Evolutionary conservation across 768 basidiomycete species (phyloP).

Genomic region (Leccinum rimulosum): DNA sequence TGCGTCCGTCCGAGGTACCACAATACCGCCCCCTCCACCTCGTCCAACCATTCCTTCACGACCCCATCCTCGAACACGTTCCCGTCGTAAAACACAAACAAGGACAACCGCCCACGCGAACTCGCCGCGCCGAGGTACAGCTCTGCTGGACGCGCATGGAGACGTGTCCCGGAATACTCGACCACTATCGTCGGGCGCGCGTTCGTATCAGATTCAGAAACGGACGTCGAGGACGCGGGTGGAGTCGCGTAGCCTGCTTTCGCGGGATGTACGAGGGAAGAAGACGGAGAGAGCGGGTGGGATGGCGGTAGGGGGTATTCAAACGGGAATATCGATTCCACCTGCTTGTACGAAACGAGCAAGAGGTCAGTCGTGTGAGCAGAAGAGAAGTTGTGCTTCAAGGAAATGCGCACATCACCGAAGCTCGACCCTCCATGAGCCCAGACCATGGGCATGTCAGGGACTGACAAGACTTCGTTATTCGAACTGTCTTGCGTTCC

Average conservation of each 20-base stretch:
- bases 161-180: constrained; percentile 9
- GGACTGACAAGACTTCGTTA: constrained; percentile 3
- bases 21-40: constrained; percentile 36
- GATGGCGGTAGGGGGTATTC: constrained; percentile 34
- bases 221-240: neutral
- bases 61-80: constrained; percentile 44
- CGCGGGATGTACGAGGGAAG: constrained; percentile 6
- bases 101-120: constrained; percentile 28
- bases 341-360: constrained; percentile 17
- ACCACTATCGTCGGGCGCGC: constrained; percentile 11
- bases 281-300: constrained; percentile 23
- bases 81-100: constrained; percentile 40
- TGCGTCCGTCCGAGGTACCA: constrained; percentile 29
- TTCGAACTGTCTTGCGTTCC: neutral
- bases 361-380: neutral
- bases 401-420: constrained; percentile 28
- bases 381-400: neutral
- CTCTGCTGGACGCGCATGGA: constrained; percentile 46
- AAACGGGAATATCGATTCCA: constrained; percentile 34
- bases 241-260: constrained; percentile 9
- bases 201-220: neutral
- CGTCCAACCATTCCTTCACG: constrained; percentile 47
- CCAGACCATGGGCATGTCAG: constrained; percentile 6
- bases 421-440: constrained; percentile 20
- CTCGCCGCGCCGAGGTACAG: constrained; percentile 42